Conservation (phyloP, 805 yeast genomes). For the Teunomyces stri region DNA sequence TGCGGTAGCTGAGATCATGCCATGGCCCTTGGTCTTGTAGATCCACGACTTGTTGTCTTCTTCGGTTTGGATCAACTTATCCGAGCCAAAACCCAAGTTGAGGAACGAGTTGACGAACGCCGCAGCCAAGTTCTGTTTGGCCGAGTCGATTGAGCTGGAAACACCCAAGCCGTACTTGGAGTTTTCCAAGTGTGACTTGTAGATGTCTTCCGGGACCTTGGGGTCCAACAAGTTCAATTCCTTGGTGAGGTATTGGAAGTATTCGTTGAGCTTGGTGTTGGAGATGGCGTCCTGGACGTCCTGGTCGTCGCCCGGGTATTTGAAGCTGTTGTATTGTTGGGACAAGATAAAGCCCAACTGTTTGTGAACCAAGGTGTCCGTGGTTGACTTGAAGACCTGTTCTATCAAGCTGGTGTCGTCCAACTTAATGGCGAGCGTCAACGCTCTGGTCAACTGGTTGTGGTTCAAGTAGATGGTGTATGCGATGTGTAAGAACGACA, state of each 20-base stretch:
- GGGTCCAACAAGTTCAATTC: constrained; percentile 89
- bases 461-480: constrained; percentile 78
- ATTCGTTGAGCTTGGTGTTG: constrained; percentile 74
- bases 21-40: constrained; percentile 85
- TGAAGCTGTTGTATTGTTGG: constrained; percentile 79
- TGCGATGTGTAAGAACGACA: constrained; percentile 82
- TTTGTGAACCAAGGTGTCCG: constrained; percentile 71
- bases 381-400: constrained; percentile 78
- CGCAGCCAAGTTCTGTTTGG: constrained; percentile 91
- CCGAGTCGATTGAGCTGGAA: constrained; percentile 68
- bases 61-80: constrained; percentile 73
- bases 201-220: constrained; percentile 91
- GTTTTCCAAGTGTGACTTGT: constrained; percentile 85
- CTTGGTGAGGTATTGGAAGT: constrained; percentile 74
- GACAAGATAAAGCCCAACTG: constrained; percentile 90
- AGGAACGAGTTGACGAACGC: constrained; percentile 91
- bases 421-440: constrained; percentile 82
- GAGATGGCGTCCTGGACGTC: constrained; percentile 82
- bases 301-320: constrained; percentile 55
- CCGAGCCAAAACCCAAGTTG: constrained; percentile 88
- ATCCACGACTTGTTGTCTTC: constrained; percentile 78
- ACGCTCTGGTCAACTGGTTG: constrained; percentile 82
- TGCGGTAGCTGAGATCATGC: constrained; percentile 90
- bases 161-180: constrained; percentile 56
- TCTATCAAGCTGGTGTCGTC: constrained; percentile 77